Evolutionary conservation across 1,139 yeast genomes (phyloP).

Genomic region (Taphrina flavorubra): DNA sequence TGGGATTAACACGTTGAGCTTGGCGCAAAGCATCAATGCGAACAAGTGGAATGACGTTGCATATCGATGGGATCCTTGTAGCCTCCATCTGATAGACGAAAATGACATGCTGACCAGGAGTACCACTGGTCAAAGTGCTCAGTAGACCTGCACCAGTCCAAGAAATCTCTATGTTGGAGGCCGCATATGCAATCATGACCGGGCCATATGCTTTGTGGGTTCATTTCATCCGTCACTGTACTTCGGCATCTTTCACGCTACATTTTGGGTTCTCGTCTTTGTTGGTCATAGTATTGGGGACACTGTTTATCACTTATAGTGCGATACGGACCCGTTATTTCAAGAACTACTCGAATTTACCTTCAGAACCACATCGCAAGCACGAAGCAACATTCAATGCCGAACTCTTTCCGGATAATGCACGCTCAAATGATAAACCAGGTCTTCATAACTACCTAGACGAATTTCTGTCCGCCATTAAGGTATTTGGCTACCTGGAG

Average conservation of each 20-base stretch:
- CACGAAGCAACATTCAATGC: slow-evolving; percentile 54
- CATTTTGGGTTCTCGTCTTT: slow-evolving; percentile 39
- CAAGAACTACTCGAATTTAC: slow-evolving; percentile 61
- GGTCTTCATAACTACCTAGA: slow-evolving; percentile 70
- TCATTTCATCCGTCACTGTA: slow-evolving; percentile 11
- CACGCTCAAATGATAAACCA: slow-evolving; percentile 53
- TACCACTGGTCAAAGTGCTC: too few relatives aligned
- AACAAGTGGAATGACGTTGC: too few relatives aligned
- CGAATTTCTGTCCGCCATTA: slow-evolving; percentile 86
- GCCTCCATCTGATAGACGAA: too few relatives aligned
- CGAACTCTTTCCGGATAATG: slow-evolving; percentile 55
- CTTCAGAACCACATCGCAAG: slow-evolving; percentile 56
- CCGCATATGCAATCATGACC: not conserved
- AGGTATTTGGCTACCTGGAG: slow-evolving; percentile 91
- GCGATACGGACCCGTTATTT: slow-evolving; percentile 59
- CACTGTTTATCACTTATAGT: slow-evolving; percentile 50
- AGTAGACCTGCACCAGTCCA: too few relatives aligned
- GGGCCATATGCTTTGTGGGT: slow-evolving; percentile 18
- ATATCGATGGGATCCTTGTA: too few relatives aligned
- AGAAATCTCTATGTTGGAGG: not conserved
- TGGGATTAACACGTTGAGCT: too few relatives aligned
- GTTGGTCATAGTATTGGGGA: slow-evolving; percentile 12
- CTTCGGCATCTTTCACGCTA: slow-evolving; percentile 34
- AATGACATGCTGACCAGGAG: too few relatives aligned
- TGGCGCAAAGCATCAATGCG: too few relatives aligned